Evolutionary conservation across 768 basidiomycete species (phyloP), one percentile per base, ranked within the genome.

Genomic region (Gymnopilus dilepis): DNA sequence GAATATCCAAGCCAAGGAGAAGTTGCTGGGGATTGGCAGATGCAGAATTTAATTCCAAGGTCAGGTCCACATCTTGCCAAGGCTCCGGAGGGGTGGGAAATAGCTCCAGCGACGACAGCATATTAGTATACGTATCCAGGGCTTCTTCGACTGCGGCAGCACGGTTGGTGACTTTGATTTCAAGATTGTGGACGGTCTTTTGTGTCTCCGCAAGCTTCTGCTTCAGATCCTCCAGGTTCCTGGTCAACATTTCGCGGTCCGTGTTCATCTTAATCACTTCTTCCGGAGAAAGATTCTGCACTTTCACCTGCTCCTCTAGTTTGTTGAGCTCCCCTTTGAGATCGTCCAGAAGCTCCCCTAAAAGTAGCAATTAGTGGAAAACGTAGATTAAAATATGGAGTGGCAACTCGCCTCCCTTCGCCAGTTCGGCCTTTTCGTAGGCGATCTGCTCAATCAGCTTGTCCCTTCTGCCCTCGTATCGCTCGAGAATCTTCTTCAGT

Each of bases 251-350:
- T 67, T 95, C 92, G 59, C 94, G 90, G 65, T 98, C 95, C 4
- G 87, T 87, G 68, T 90, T 95, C 93, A 99, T 96, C 37, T 88
- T 88, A 56, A 85, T 76, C 41, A 97, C 94, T 74, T 99, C 96
- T 73, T 96, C 94, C 0, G 92, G 91, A 1, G 92, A 86, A 43
- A 99, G 82, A 69, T 97, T 96, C 73, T 99, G 97, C 31, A 79
- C 85, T 68, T 88, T 89, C 28, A 99, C 92, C 2, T 89, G 83
- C 0, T 83, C 80, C 8, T 78, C 76, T 24, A 95, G 80, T 57
- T 81, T 83, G 24, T 80, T 79, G 64, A 90, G 84, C 67, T 95
- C 92, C 26, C 74, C 72, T 63, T 84, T 84, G 33, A 92, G 80
- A 47, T 84, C 80, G 41, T 88, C 85, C 37, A 94, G 77, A 57